phyloP scores from a whole-genome alignment of 352 stramenopile species.

The Phytophthora megakarya region DNA sequence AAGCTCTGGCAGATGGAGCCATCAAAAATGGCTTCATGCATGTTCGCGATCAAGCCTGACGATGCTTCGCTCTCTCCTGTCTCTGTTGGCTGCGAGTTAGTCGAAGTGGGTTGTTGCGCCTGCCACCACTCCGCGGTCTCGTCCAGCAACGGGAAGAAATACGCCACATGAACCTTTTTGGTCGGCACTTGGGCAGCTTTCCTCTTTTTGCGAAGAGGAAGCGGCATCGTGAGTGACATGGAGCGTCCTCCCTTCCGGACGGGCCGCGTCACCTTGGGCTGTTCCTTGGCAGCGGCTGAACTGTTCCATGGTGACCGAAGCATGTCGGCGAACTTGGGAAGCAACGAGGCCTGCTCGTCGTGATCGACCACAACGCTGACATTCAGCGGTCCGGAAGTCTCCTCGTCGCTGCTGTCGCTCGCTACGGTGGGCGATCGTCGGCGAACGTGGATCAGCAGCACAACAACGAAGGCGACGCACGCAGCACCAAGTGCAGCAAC shows the following conservation, averaged over 20 bases:
- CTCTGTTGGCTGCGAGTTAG: constrained; percentile 5
- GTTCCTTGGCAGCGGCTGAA: constrained; percentile 1
- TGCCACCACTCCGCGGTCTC: constrained; percentile 67
- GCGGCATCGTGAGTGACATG: constrained; percentile 28
- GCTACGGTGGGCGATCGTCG: background rate
- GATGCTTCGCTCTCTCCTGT: constrained; percentile 35
- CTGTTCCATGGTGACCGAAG: constrained; percentile 30
- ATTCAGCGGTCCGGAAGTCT: constrained; percentile 19
- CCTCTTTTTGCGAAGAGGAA: constrained; percentile 25
- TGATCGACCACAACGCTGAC: constrained; percentile 29
- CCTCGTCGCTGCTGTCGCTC: constrained; percentile 35
- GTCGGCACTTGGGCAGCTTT: constrained; percentile 19
- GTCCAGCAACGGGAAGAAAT: constrained; percentile 67
- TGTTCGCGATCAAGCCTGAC: background rate
- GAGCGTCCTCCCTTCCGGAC: constrained; percentile 20
- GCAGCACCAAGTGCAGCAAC: background rate
- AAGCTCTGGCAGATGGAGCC: no score
- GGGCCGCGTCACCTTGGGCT: constrained; percentile 23
- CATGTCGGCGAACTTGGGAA: constrained; percentile 27
- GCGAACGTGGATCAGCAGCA: constrained; percentile 6
- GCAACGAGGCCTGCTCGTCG: constrained; percentile 32
- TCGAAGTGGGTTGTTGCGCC: constrained; percentile 9
- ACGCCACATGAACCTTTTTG: constrained; percentile 59
- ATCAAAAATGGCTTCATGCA: no score
- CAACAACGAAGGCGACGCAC: background rate